phyloP scores from a whole-genome alignment of 2,329 filamentous ascomycete species.

The Emergomyces orientalis region DNA sequence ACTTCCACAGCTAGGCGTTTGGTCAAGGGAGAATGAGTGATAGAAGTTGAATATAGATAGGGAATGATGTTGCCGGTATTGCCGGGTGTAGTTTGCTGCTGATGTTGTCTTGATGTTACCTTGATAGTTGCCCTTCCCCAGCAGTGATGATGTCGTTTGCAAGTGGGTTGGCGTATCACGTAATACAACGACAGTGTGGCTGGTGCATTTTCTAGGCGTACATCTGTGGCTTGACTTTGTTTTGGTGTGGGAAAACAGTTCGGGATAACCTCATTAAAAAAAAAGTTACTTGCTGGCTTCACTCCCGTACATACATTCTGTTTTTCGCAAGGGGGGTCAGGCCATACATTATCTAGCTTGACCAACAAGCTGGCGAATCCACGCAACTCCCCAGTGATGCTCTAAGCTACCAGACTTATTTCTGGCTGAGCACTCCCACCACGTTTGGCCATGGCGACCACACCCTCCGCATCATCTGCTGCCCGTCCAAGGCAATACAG shows the following conservation, averaged over 20 bases:
- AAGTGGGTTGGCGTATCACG: too few relatives aligned
- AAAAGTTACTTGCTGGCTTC: background rate
- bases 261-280: background rate
- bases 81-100: background rate
- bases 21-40: background rate
- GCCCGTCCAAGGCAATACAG: conserved; percentile 52
- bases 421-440: conserved; percentile 3
- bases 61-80: background rate
- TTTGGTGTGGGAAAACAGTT: conserved; percentile 21
- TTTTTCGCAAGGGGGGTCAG: background rate
- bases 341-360: background rate
- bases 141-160: background rate
- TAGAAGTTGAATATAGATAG: background rate
- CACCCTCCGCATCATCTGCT: conserved; percentile 9
- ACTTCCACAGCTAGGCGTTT: background rate
- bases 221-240: conserved; percentile 20
- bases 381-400: background rate
- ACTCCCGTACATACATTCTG: background rate
- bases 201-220: conserved; percentile 21
- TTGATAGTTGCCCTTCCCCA: background rate
- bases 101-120: background rate
- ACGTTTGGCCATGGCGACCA: conserved; percentile 26
- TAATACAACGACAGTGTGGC: conserved; percentile 13
- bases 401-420: background rate
- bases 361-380: background rate